Conservation (phyloP, 2,329 filamentous ascomycete genomes). For the Magnaporthiopsis rhizophila region DNA sequence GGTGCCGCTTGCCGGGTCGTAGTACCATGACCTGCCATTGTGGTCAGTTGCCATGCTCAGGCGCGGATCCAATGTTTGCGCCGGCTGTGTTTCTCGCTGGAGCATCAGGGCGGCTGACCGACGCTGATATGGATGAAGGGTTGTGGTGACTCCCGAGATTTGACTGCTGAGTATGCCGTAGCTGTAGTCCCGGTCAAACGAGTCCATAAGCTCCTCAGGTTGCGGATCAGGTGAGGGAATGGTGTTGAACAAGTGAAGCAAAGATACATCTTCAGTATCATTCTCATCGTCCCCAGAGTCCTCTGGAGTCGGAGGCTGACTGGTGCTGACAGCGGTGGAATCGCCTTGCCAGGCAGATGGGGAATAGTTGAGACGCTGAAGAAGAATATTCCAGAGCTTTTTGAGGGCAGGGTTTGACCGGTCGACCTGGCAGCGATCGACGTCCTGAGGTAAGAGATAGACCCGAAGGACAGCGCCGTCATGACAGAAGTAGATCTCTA, state of each 20-base stretch:
- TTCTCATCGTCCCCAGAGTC: not conserved
- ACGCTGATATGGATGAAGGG: conserved; percentile 70
- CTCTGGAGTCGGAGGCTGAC: conserved; percentile 9
- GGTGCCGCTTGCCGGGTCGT: conserved; percentile 54
- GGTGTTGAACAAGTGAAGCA: conserved; percentile 66
- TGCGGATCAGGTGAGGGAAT: conserved; percentile 59
- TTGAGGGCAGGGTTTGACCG: conserved; percentile 36
- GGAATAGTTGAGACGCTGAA: conserved; percentile 49
- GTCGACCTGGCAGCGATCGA: conserved; percentile 43
- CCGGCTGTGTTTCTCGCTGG: conserved; percentile 63
- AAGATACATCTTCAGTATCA: conserved; percentile 34
- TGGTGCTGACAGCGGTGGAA: conserved; percentile 7
- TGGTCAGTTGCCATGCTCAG: conserved; percentile 54
- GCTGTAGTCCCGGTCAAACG: conserved; percentile 37
- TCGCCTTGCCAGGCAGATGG: conserved; percentile 45
- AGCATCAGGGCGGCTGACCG: conserved; percentile 78
- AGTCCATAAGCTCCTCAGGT: conserved; percentile 21
- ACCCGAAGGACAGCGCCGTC: conserved; percentile 36
- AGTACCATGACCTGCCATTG: conserved; percentile 57
- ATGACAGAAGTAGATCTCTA: conserved; percentile 28
- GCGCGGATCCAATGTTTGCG: conserved; percentile 63
- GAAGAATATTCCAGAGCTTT: conserved; percentile 36
- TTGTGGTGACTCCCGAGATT: conserved; percentile 52
- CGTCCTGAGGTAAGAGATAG: conserved; percentile 60
- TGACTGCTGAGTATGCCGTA: conserved; percentile 44